Percentiles rank a stretch among this genome's conserved stretches.
Conservation (phyloP, 2,329 filamentous ascomycete genomes). For the Ophiocordyceps camponoti-leonardi region DNA sequence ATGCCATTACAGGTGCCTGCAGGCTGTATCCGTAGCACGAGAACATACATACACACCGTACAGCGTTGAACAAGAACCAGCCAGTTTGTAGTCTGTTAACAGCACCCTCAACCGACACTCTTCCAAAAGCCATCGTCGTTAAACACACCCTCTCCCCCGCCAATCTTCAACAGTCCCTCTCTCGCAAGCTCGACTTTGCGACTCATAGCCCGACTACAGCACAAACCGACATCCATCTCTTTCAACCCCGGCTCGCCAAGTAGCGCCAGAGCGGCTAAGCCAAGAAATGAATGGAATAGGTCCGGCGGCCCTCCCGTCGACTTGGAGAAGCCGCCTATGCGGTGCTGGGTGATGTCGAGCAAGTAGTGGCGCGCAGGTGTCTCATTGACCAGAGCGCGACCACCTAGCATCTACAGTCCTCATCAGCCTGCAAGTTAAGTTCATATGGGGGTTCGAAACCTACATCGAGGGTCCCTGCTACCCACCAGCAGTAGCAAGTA, state of each 20-base stretch:
- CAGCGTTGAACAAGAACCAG: background rate
- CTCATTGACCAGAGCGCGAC: constrained; percentile 38
- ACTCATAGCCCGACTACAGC: constrained; percentile 47
- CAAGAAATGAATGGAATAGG: constrained; percentile 80
- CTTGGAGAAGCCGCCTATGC: constrained; percentile 72
- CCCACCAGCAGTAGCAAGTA: constrained; percentile 96
- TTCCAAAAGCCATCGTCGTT: constrained; percentile 12
- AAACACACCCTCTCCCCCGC: constrained; percentile 2
- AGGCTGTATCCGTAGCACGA: background rate
- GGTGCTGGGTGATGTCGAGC: constrained; percentile 70
- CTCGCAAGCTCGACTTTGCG: constrained; percentile 30
- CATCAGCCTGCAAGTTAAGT: background rate
- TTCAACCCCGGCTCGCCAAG: constrained; percentile 55
- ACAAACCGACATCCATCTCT: constrained; percentile 56
- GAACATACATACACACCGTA: background rate
- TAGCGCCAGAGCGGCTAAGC: constrained; percentile 61
- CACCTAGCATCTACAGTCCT: constrained; percentile 33
- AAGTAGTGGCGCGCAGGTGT: constrained; percentile 57
- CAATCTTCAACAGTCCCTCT: constrained; percentile 14
- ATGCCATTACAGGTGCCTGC: background rate
- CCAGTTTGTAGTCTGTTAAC: background rate
- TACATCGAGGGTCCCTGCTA: constrained; percentile 42
- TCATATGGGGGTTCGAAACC: background rate
- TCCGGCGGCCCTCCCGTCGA: constrained; percentile 50
- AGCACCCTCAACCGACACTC: background rate